Base-by-base conservation (phyloP, 768 basidiomycete genomes). In the Lactarius sp. region DNA sequence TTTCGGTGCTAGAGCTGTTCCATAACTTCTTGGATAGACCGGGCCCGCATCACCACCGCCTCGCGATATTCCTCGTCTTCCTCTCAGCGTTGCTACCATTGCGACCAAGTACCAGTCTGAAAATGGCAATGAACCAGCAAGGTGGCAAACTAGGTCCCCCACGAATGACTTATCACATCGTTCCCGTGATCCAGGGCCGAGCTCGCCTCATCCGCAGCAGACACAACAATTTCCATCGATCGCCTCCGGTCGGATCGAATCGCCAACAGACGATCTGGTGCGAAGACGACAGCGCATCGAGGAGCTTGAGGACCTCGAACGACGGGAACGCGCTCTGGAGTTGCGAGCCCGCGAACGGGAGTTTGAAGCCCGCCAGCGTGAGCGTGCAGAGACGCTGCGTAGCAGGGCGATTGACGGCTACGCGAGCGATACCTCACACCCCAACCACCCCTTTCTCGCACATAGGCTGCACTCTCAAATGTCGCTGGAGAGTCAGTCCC, bases 21-120 rank as follows among this genome's bases (percentile, higher is more conserved):
- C 54, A 39, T 20, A 64, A 36, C 42, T n/a, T 42, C 2, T 9
- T 54, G 27, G 59, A 10, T 64, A 85, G 86, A 73, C 83, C 54
- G 81, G 78, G 12, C 76, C 80, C 3, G 70, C 76, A 0, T 84
- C 85, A 12, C 84, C 84, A 14, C 77, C 79, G 13, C 83, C 80
- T 34, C 83, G 81, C 68, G 86, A 89, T 55, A 69, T 86, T 12
- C 87, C 87, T 39, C 82, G 83, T 18, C 72, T 88, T 31, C 84
- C 86, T 1, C 72, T 82, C 56, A 88, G 84, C 50, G 88, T 89
- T 31, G 81, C 78, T 9, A 79, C 83, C 66, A 74, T 90, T 13
- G 86, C 88, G 2, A 80, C 79, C 44, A 82, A 83, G 37, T 91
- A 88, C 66, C 66, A 68, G 51, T 44, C 66, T 10, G 62, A 66